Evolutionary conservation across 2,329 filamentous ascomycete genomes (phyloP), one percentile per base, ranked within the genome.

Genomic region (Aspergillus awamori): DNA sequence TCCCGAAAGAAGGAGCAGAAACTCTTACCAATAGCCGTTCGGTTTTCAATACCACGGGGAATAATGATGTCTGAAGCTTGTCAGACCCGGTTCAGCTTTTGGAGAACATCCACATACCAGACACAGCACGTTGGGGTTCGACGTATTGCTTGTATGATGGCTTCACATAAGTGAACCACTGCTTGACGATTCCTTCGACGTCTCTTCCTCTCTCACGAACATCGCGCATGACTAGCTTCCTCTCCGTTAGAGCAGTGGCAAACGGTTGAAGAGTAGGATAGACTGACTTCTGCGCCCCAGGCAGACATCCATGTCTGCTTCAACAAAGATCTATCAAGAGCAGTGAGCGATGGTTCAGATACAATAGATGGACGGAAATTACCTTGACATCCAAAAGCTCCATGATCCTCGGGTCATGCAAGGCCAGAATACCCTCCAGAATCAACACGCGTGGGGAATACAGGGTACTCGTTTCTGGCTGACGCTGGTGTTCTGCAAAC

Each of bases 371-470:
- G 36, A 36, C 22, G 39, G 33, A 62, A 65, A 75, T 52, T 80
- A 92, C 90, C 79, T 92, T 96, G 82, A 98, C 91, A 76, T 99
- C 95, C 65, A 98, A 81, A 66, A 99, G 80, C 17, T 96, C 90
- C 61, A 95, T 80, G 4, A 99, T 89, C 62, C 94, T 86, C 24
- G 86, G 87, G 72, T 99, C 95, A 72, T 97, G 93, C 11, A 99
- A 82, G 7, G 95, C 95, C 77, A 99, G 92, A 30, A 99, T 99
- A 20, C 95, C 95, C 81, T 99, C 95, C 13, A 99, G 80, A 51
- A 99, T 93, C 26, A 99, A 82, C 24, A 99, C 95, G 77, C 97
- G 95, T 1, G 95, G 95, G 4, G 95, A 98, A 75, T 99, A 99
- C 63, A 99, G 92, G 1, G 91, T 89, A 0, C 90, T 96, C 0